These are phyloP conservation scores for Pseudogymnoascus sp. DNA, from an alignment of 2,329 filamentous ascomycete species.

Conservation along the genomic window DNA sequence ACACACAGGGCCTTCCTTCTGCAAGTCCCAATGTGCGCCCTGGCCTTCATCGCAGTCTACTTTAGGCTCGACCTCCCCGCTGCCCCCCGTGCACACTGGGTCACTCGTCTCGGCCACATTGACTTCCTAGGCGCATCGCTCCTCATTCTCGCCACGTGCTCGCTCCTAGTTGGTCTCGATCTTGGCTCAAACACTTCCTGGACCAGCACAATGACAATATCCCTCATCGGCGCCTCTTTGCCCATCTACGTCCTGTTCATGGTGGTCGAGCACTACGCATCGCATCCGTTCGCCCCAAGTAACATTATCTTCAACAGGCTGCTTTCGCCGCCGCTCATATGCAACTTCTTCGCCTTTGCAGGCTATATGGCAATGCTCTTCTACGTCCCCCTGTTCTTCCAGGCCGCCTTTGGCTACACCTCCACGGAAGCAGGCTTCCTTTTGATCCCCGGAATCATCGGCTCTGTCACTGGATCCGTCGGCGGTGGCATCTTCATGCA, in stretches of 20 bases:
- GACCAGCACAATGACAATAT: conserved; percentile 50
- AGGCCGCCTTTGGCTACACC: conserved; percentile 58
- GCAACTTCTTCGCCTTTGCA: conserved; percentile 65
- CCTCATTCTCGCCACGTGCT: conserved; percentile 58
- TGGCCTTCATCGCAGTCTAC: conserved; percentile 58
- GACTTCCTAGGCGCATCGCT: conserved; percentile 67
- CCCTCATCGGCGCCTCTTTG: conserved; percentile 47
- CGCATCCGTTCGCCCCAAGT: conserved; percentile 67
- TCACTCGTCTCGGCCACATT: conserved; percentile 56
- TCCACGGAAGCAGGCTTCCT: conserved; percentile 58
- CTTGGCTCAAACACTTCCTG: conserved; percentile 67
- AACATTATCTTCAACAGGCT: conserved; percentile 63
- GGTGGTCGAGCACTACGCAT: conserved; percentile 60
- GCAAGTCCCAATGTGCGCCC: conserved; percentile 61
- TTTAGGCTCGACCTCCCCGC: conserved; percentile 56
- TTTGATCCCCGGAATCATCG: conserved; percentile 59
- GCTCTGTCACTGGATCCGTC: conserved; percentile 57
- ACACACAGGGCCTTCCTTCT: conserved; percentile 58
- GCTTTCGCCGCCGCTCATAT: conserved; percentile 60
- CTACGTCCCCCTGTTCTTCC: conserved; percentile 72
- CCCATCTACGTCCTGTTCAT: conserved; percentile 61
- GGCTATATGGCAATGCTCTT: conserved; percentile 53
- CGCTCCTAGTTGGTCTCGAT: conserved; percentile 63
- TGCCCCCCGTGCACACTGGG: conserved; percentile 54
- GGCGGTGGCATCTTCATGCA: conserved; percentile 61